Evolutionary conservation across 2,329 filamentous ascomycete genomes (phyloP).

Genomic region (Cercospora zeae-maydis): DNA sequence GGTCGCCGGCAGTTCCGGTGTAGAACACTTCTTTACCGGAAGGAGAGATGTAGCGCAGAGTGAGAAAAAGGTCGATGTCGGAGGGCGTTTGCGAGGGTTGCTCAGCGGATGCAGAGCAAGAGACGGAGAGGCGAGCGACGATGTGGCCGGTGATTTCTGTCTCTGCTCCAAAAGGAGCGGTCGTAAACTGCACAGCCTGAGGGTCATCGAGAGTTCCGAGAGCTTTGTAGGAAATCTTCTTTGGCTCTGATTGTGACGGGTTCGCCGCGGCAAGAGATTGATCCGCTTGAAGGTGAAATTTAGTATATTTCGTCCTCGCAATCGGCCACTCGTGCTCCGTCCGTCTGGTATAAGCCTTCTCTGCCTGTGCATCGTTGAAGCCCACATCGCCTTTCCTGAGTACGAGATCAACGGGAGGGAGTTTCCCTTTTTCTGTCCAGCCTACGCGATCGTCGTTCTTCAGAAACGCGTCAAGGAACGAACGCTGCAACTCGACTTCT

Average conservation of each 20-base stretch:
- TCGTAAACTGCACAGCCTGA: conserved; percentile 57
- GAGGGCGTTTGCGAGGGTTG: conserved; percentile 36
- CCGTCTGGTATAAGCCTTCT: conserved; percentile 54
- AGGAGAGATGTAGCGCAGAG: conserved; percentile 56
- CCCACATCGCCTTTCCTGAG: conserved; percentile 65
- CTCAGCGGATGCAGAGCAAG: conserved; percentile 31
- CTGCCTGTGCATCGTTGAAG: conserved; percentile 60
- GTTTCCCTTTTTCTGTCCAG: conserved; percentile 57
- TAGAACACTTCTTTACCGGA: conserved; percentile 58
- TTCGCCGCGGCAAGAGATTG: conserved; percentile 36
- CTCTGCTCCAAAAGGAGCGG: conserved; percentile 56
- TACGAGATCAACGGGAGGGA: conserved; percentile 58
- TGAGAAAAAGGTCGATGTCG: conserved; percentile 63
- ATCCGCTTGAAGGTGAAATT: conserved; percentile 56
- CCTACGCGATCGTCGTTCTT: conserved; percentile 62
- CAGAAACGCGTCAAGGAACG: conserved; percentile 68
- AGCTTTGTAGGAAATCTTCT: conserved; percentile 52
- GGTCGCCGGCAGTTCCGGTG: conserved; percentile 63
- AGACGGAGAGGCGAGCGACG: conserved; percentile 62
- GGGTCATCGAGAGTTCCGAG: conserved; percentile 54
- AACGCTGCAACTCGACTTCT: conserved; percentile 63
- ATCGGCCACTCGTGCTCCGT: conserved; percentile 65
- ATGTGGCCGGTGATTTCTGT: conserved; percentile 69
- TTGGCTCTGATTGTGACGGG: conserved; percentile 17
- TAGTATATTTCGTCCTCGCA: conserved; percentile 60